Percentiles rank a stretch among this genome's conserved stretches.
Evolutionary conservation across 495 filamentous ascomycete genomes (phyloP).

Genomic region (Evansstolkia leycettana): DNA sequence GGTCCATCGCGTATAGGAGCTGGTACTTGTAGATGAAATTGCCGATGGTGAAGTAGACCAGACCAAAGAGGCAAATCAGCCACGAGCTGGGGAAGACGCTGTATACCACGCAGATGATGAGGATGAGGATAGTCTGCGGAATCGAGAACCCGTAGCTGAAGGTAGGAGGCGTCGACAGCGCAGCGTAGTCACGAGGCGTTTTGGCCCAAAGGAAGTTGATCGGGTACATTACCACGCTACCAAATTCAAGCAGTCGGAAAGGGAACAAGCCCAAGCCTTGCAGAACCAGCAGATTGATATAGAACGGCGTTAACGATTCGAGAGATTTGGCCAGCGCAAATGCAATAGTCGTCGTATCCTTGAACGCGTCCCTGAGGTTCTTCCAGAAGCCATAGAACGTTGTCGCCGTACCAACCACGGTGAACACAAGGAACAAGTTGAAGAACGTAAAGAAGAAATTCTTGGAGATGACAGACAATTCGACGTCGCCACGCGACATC

Average conservation of each 20-base stretch:
- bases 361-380: constrained; percentile 57
- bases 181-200: constrained; percentile 83
- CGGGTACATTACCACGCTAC: constrained; percentile 74
- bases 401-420: constrained; percentile 75
- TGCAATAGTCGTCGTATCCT: constrained; percentile 68
- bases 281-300: constrained; percentile 88
- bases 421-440: constrained; percentile 95
- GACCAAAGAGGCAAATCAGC: constrained; percentile 68
- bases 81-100: constrained; percentile 76
- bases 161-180: constrained; percentile 66
- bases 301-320: constrained; percentile 63
- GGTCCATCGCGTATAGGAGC: constrained; percentile 95
- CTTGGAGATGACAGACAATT: constrained; percentile 89
- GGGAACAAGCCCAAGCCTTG: constrained; percentile 89
- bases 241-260: constrained; percentile 82
- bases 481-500: constrained; percentile 89
- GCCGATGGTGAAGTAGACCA: constrained; percentile 80
- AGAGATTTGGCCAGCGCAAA: constrained; percentile 64
- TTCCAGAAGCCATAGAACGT: constrained; percentile 55
- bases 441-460: constrained; percentile 99
- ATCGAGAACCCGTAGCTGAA: constrained; percentile 97
- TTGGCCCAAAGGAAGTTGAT: constrained; percentile 65
- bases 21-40: constrained; percentile 98
- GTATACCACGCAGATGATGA: constrained; percentile 93
- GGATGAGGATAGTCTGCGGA: constrained; percentile 78